Evolutionary conservation across 768 basidiomycete genomes (phyloP), one percentile per base, ranked within the genome.

Genomic region (Lactarius evosmus): DNA sequence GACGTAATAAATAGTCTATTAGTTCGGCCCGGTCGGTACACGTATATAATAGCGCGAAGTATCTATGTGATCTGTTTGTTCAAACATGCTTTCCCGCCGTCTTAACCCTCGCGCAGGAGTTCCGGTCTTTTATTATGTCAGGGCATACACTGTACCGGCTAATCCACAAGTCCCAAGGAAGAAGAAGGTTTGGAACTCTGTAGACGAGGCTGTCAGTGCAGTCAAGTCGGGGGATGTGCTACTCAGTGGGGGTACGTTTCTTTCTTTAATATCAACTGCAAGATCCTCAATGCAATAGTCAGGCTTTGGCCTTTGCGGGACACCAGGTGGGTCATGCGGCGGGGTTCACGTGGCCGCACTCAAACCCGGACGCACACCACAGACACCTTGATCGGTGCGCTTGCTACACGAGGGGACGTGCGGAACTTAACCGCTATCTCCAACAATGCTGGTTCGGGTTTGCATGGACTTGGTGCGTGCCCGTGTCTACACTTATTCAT

Each of bases 291-390:
- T 32, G 14, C 44, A 14, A 14, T 34, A 6, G 40, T 17, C 69
- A 93, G 93, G 94, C 30, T 97, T 97, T 70, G 94, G 94, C 51
- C 77, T 92, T 57, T 91, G 91, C 68, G 95, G 94, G 33, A 89
- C 93, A 52, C 93, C 94, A 70, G 89, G 91, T 91, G 51, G 46
- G 77, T 69, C 52, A 50, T 17, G 4, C 27, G 19, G 4, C 25
- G n/a, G 32, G 12, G 14, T 32, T 14, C 16, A 40, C 9, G 27
- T 38, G 50, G 63, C 49, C 25, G 62, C 63, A 30, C 62, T 49
- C 34, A 49, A 30, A 50, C 29, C 40, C 34, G 49, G 38, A 46
- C 16, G 22, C 29, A 46, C 44, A n/a, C 7, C 38, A 27, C 63
- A 88, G 94, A 95, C 74, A 95, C 93, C 3, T 79, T 97, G 52